Base-by-base conservation (phyloP, 768 basidiomycete species). In the Crucibulum laeve region DNA sequence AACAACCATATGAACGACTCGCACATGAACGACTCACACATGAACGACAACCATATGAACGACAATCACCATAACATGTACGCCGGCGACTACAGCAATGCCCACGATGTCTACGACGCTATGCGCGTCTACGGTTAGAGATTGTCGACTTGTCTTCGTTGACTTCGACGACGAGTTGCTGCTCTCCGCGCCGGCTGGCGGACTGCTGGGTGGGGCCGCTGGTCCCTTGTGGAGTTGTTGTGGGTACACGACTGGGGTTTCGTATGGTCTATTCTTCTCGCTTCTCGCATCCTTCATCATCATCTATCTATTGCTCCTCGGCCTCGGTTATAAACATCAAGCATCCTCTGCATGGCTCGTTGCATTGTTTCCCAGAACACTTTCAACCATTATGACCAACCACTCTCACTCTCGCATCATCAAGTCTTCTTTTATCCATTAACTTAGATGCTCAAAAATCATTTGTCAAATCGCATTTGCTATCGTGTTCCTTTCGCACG, bases 321-420 rank as follows among this genome's bases (percentile, higher is more conserved):
- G 52, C 55, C 3, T 57, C 57, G 10, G 46, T 53, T 25, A 18
- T 59, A 23, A 28, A 53, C 13, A 57, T 59, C n/a, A n/a, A n/a
- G n/a, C n/a, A n/a, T n/a, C n/a, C n/a, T n/a, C n/a, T 10, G 57
- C 35, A 37, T 37, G 35, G 35, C 19, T 37, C 19, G 10, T 37
- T 30, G 8, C 28, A 8, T 8, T 30, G 8, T 30, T 37, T 19
- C 19, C 19, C 18, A n/a, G n/a, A n/a, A n/a, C n/a, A n/a, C n/a
- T n/a, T n/a, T n/a, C n/a, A n/a, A n/a, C 35, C 35, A 37, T 11
- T 21, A 37, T 19, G n/a, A 37, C 14, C n/a, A n/a, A 13, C 35
- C 10, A n/a, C 19, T 19, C 14, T 13, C 35, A 37, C 19, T 19
- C 11, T 37, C 35, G 14, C 18, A 15, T 15, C 30, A 13, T 32